Evolutionary conservation across 2,329 filamentous ascomycete genomes (phyloP), one percentile per base, ranked within the genome.

Genomic region (Fusarium buharicum): DNA sequence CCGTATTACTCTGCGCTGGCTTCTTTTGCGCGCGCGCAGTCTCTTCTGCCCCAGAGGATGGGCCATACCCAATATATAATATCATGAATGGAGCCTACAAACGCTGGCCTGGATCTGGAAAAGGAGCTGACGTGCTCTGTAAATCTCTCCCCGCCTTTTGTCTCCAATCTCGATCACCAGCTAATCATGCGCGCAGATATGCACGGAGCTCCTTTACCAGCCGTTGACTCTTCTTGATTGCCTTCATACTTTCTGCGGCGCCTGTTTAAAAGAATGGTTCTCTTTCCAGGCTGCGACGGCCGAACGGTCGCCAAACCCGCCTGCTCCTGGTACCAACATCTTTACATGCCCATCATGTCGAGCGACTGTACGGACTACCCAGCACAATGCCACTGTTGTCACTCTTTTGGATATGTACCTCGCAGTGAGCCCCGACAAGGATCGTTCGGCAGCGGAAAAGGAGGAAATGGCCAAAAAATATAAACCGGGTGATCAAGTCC

Each of bases 201-300:
- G 95, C 82, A 96, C 94, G 69, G 95, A 98, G 76, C 86, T 97
- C 65, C 87, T 97, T 62, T 96, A 92, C 78, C 91, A 96, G 75
- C 93, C 93, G 30, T 84, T 96, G 64, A 96, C 93, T 24, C 87
- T 96, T 45, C 90, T 97, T 75, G 92, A 97, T 80, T 97, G 93
- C 74, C 86, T 97, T 39, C 93, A 97, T 78, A 97, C 94, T 40
- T 99, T 96, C 77, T 99, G 95, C 80, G 95, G 93, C 64, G 90
- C 91, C 34, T 99, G 95, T 74, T 77, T 98, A 56, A 97, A 96
- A 76, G 92, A 96, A 80, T 99, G 95, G 95, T 99, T 98, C 74
- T 81, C 82, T 62, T 95, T 88, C 76, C 92, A 97, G 75, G 88
- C 88, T 33, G 80, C 82, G 27, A 81, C 82, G 13, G 84, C 84